Conservation (phyloP, 495 filamentous ascomycete genomes). For the Hypoxylon crocopeplum region DNA sequence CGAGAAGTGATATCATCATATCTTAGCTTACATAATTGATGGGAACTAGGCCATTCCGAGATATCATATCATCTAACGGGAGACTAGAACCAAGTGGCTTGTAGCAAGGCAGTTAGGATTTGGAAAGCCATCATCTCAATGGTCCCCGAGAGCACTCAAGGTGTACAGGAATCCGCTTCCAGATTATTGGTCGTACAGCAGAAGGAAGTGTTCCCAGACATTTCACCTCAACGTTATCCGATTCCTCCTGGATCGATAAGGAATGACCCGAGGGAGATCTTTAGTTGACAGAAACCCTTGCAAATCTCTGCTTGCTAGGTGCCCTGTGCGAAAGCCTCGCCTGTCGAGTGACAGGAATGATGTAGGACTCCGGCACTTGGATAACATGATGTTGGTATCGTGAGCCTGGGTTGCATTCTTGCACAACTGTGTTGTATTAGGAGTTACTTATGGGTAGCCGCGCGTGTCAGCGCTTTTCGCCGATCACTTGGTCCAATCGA, state of each 20-base stretch:
- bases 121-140: background rate
- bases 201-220: constrained; percentile 10
- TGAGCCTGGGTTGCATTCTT: no score
- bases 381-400: background rate
- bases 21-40: constrained; percentile 1
- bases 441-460: background rate
- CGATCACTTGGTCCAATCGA: no score
- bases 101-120: constrained; percentile 1
- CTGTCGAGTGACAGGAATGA: background rate
- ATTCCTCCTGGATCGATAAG: constrained; percentile 15
- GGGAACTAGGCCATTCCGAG: background rate
- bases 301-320: background rate
- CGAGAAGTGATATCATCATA: constrained; percentile 3
- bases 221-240: constrained; percentile 12
- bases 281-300: background rate
- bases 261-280: constrained; percentile 1
- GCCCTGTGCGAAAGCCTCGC: background rate
- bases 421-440: background rate
- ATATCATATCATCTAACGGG: constrained; percentile 11
- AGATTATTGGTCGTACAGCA: constrained; percentile 13
- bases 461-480: background rate
- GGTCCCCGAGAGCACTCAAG: background rate
- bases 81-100: constrained; percentile 7
- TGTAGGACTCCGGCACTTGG: background rate
- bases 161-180: background rate